phyloP scores from a whole-genome alignment of 805 yeast species.

The Candida alai region DNA sequence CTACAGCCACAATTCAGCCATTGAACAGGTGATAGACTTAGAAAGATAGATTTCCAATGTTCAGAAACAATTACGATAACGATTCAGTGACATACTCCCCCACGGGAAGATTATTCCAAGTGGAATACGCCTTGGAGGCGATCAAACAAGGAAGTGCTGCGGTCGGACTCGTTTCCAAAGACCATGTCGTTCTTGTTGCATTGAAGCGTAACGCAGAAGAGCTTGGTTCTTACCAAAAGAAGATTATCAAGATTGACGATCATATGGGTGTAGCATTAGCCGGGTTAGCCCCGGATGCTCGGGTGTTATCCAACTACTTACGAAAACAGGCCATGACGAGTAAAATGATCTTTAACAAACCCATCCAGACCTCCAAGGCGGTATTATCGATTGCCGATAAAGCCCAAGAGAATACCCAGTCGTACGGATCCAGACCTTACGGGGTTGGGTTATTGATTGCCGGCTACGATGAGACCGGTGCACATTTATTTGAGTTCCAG shows the following conservation, averaged over 20 bases:
- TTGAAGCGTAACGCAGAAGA: conserved; percentile 96
- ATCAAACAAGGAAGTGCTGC: conserved; percentile 98
- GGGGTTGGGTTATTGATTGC: conserved; percentile 92
- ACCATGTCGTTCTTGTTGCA: conserved; percentile 88
- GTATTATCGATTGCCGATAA: conserved; percentile 88
- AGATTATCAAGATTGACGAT: conserved; percentile 84
- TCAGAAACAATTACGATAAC: conserved; percentile 97
- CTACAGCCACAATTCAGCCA: too few relatives aligned
- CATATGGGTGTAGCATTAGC: conserved; percentile 95
- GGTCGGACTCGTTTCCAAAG: conserved; percentile 84
- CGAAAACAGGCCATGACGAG: conserved; percentile 91
- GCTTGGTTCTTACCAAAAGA: conserved; percentile 93
- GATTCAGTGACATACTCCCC: conserved; percentile 98
- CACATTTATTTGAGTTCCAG: conserved; percentile 91
- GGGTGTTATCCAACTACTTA: conserved; percentile 84
- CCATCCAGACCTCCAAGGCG: conserved; percentile 77
- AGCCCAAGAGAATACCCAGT: conserved; percentile 95
- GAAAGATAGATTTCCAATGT: conserved; percentile 52
- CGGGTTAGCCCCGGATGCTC: conserved; percentile 97
- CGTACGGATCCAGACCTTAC: conserved; percentile 94
- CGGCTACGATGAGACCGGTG: conserved; percentile 91
- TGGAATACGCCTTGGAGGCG: conserved; percentile 87
- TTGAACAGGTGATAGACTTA: background rate
- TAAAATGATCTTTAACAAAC: conserved; percentile 79
- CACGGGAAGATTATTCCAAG: conserved; percentile 87